Evolutionary conservation across 768 basidiomycete genomes (phyloP), one percentile per base, ranked within the genome.

Genomic region (Crucibulum laeve): DNA sequence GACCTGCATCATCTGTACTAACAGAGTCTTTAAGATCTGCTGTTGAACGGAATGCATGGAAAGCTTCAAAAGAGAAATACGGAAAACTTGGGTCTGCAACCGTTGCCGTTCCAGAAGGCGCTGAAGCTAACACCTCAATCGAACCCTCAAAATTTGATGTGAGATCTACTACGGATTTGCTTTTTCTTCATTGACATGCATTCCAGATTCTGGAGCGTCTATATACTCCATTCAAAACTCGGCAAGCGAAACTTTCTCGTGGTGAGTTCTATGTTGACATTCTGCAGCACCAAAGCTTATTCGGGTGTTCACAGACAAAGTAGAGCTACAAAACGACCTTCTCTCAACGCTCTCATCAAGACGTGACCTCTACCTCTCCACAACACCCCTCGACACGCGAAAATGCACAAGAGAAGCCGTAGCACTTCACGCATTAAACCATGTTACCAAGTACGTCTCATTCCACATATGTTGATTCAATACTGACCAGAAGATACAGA

Each of bases 371-470:
- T 90, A 87, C 56, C 56, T 88, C 22, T 73, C 91, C 17, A 76
- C 79, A 5, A 69, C 81, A 25, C 64, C 78, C n/a, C 66, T 84
- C 38, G 83, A 86, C 11, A 68, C 77, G n/a, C 79, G 83, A 43
- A 74, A 76, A 55, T 60, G 62, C 15, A 69, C 80, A 14, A 76
- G 90, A 30, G 82, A 91, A 58, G 81, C 79, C 1, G 73, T 84
- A 3, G 69, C 88, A 2, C 63, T 95, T 3, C 94, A 98, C 60
- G 78, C 80, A 2, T 61, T 97, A 42, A 91, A 96, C 55, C 96
- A 99, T 65, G 74, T 94, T 43, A 79, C 82, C 42, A 96, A 88
- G 96, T 95, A 56, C 45, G 73, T 45, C 40, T 38, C 24, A 23
- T 19, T 45, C 21, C n/a, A 13, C 17, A 17, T 17, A 21, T 19